Percentiles rank a stretch among this genome's conserved stretches.
phyloP scores from a whole-genome alignment of 2,329 filamentous ascomycete genomes.

The Rhinocladiella mackenziei region DNA sequence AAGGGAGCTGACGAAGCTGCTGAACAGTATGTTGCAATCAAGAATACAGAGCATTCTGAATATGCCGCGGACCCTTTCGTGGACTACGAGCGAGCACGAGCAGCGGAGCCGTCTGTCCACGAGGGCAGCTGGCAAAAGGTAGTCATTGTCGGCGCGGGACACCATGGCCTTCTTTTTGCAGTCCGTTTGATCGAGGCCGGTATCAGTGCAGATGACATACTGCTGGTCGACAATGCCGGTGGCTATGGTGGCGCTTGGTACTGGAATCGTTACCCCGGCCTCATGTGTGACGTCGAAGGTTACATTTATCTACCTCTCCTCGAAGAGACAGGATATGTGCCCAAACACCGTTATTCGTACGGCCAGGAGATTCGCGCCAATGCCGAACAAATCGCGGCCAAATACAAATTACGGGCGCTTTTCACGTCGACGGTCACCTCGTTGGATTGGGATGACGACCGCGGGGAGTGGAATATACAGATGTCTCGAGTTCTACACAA shows the following conservation, averaged over 20 bases:
- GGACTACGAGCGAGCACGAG: not conserved
- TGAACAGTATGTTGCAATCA: no score
- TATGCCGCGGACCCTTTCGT: not conserved
- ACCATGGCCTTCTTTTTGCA: slow-evolving; percentile 15
- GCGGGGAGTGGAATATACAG: not conserved
- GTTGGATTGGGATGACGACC: slow-evolving; percentile 1
- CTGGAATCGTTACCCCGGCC: slow-evolving; percentile 49
- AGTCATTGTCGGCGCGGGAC: slow-evolving; percentile 20
- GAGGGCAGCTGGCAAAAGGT: not conserved
- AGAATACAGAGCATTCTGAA: no score
- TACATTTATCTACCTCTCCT: slow-evolving; percentile 33
- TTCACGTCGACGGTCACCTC: slow-evolving; percentile 2
- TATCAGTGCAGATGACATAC: slow-evolving; percentile 7
- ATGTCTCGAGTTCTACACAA: not conserved
- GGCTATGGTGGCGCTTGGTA: slow-evolving; percentile 46
- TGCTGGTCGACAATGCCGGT: slow-evolving; percentile 33
- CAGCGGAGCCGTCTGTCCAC: not conserved
- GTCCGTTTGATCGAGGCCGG: slow-evolving; percentile 3
- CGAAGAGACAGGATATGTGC: slow-evolving; percentile 36
- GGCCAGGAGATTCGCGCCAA: slow-evolving; percentile 45
- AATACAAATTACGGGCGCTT: slow-evolving; percentile 7
- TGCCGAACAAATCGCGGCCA: slow-evolving; percentile 31
- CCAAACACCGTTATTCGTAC: slow-evolving; percentile 44
- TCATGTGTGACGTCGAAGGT: slow-evolving; percentile 56
- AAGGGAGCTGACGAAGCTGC: no score